phyloP scores from a whole-genome alignment of 768 basidiomycete species.

The Tulasnella calospora region DNA sequence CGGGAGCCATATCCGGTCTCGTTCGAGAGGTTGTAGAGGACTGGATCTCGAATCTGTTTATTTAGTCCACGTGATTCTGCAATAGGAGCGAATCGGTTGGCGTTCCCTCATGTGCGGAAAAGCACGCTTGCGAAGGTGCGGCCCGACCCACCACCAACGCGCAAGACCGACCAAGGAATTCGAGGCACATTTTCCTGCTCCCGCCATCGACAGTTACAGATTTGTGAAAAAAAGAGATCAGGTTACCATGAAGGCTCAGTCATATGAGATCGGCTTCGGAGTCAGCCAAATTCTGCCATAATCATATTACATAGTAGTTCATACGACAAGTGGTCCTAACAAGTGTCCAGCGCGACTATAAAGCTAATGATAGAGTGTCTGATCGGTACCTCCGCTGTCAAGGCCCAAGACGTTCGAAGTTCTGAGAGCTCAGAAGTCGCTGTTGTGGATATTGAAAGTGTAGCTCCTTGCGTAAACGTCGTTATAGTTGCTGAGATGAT shows the following conservation, averaged over 20 bases:
- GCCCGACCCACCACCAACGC: too few relatives aligned
- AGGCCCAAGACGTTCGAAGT: not conserved
- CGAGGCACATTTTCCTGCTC: too few relatives aligned
- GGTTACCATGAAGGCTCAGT: not conserved
- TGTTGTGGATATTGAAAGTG: not conserved
- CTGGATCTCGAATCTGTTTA: too few relatives aligned
- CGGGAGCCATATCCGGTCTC: too few relatives aligned
- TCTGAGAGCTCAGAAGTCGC: not conserved
- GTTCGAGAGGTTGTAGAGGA: too few relatives aligned
- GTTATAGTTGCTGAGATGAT: not conserved
- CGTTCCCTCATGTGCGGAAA: too few relatives aligned
- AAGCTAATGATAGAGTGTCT: not conserved
- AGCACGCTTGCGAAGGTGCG: too few relatives aligned
- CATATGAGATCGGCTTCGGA: not conserved
- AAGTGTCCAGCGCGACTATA: not conserved
- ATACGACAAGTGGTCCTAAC: not conserved
- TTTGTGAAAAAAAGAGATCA: not conserved
- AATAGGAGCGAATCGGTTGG: too few relatives aligned
- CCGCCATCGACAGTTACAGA: too few relatives aligned
- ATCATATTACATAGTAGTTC: not conserved
- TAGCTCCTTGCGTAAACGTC: not conserved
- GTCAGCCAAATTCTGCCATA: not conserved
- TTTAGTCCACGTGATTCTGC: too few relatives aligned
- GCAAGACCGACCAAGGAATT: too few relatives aligned
- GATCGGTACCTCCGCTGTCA: not conserved